Evolutionary conservation across 192 early-diverging fungal genomes (phyloP).

Genomic region (Backusella morwellensis): DNA sequence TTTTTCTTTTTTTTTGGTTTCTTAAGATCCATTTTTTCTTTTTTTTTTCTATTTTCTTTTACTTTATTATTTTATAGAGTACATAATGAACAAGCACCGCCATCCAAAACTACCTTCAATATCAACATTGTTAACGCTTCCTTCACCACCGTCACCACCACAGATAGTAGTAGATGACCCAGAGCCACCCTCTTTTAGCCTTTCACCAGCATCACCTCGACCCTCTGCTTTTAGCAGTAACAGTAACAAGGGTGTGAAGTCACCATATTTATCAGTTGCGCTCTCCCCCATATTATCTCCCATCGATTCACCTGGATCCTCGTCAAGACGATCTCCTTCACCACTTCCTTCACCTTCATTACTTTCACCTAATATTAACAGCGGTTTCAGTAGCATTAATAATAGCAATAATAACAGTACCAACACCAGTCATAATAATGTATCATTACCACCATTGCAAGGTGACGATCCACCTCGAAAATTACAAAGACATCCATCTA

Average conservation of each 20-base stretch:
- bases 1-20: constrained; percentile 15
- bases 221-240: background rate
- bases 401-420: background rate
- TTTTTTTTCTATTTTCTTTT: constrained; percentile 1
- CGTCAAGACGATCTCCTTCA: background rate
- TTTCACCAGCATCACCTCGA: constrained; percentile 10
- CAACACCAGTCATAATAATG: background rate
- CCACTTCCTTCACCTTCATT: constrained; percentile 7
- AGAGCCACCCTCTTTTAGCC: background rate
- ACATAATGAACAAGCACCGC: background rate
- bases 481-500: constrained; percentile 14
- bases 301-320: constrained; percentile 6
- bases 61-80: background rate
- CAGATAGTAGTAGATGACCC: constrained; percentile 6
- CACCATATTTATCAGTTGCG: background rate
- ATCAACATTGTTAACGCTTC: constrained; percentile 3
- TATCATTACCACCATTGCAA: constrained; percentile 21
- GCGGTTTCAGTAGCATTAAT: background rate
- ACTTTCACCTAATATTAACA: background rate
- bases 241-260: background rate
- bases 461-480: constrained; percentile 29
- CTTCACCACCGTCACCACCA: background rate
- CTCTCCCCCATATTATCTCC: constrained; percentile 15
- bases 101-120: constrained; percentile 8
- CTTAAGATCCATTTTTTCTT: constrained; percentile 2